Percentiles rank a stretch among this genome's conserved stretches.
Conservation (phyloP, 2,329 filamentous ascomycete species). For the Neopestalotiopsis rosae region DNA sequence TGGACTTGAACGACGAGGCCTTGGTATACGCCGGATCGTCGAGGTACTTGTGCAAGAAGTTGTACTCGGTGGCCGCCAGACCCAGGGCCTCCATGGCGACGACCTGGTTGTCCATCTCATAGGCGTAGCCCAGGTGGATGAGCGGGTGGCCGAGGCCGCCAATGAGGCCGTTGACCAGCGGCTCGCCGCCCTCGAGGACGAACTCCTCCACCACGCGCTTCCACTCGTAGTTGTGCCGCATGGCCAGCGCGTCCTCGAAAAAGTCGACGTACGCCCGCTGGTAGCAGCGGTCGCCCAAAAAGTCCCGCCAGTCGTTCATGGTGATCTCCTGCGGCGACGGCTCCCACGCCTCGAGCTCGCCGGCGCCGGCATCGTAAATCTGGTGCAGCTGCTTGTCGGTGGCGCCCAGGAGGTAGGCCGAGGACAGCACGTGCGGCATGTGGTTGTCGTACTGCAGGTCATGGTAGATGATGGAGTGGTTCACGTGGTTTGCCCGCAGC, state of each 20-base stretch:
- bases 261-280: slow-evolving; percentile 93
- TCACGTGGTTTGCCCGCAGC: slow-evolving; percentile 88
- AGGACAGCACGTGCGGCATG: slow-evolving; percentile 79
- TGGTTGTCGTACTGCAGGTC: slow-evolving; percentile 81
- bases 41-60: slow-evolving; percentile 68
- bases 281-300: slow-evolving; percentile 78
- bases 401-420: slow-evolving; percentile 85
- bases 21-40: slow-evolving; percentile 75
- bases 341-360: slow-evolving; percentile 77
- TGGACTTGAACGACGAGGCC: slow-evolving; percentile 62
- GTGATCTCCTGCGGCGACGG: slow-evolving; percentile 86
- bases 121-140: slow-evolving; percentile 95
- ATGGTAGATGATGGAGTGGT: slow-evolving; percentile 83
- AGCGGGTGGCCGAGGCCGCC: slow-evolving; percentile 86
- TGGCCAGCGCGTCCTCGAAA: slow-evolving; percentile 88
- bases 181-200: slow-evolving; percentile 74
- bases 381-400: slow-evolving; percentile 73
- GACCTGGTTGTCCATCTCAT: slow-evolving; percentile 84
- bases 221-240: slow-evolving; percentile 81
- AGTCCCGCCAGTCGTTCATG: slow-evolving; percentile 85
- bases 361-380: slow-evolving; percentile 80
- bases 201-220: slow-evolving; percentile 77
- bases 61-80: slow-evolving; percentile 64
- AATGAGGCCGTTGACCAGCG: slow-evolving; percentile 81
- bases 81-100: slow-evolving; percentile 87